Base-by-base conservation (phyloP, 2,329 filamentous ascomycete genomes). In the Davidsoniella eucalypti region DNA sequence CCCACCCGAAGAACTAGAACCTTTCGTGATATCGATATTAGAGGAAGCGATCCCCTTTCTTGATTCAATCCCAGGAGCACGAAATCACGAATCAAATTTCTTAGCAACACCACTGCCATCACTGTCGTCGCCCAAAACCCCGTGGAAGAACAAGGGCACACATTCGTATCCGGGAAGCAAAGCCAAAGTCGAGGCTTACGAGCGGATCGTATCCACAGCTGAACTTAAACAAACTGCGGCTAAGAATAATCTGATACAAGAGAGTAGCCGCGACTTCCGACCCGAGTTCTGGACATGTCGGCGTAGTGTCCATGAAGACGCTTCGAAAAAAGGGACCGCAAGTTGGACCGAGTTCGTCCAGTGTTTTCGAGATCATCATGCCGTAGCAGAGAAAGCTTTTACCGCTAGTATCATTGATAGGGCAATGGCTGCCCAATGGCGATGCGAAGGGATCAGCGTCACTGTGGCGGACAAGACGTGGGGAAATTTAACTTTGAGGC, bases 221-320 rank as follows among this genome's bases (percentile, higher is more conserved):
- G 68, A 69, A 29, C 63, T 78, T 5, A 62, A 64, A 46, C 58
- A 58, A 37, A 57, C 69, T 38, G 64, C 64, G 6, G 58, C 61
- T 36, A 58, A 60, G 53, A 61, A 63, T 53, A 59, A 61, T 47
- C 58, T 59, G 4, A 56, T 58, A 14, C 52, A 52, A 23, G 46
- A 51, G 17, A 53, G 50, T 23, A 54, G 53, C 6, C 37, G 46
- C 5, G 57, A 56, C 36, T 29, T 58, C 16, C 56, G 55, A 21
- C 47, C 60, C 1, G 80, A 83, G 62, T 71, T 68, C 16, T 87
- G 82, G 82, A 72, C 72, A 49, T 75, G 75, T 39, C 71, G 83
- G 51, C 70, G 70, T 42, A 82, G 77, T 59, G 63, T 73, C 40
- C 82, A 87, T 60, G 65, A 66, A 52, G 70, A 81, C 57, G 64